These are phyloP conservation scores for Aureobasidium sp. DNA, from an alignment of 2,329 filamentous ascomycete genomes.

Conservation along the genomic window DNA sequence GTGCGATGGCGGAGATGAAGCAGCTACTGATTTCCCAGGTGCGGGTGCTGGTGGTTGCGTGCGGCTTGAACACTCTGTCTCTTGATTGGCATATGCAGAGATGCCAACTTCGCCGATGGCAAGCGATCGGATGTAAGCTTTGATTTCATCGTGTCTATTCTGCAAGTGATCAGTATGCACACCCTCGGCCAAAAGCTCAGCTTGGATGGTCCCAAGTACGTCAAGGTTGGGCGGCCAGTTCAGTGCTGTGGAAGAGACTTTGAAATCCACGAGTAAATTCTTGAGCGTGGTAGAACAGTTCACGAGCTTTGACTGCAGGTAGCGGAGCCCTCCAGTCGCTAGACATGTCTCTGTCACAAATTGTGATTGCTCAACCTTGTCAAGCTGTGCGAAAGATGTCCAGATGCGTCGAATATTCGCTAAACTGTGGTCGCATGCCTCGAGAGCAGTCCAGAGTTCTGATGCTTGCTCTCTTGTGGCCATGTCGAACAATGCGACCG, in stretches of 20 bases:
- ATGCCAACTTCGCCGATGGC: not conserved
- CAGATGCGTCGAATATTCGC: not conserved
- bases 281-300: not conserved
- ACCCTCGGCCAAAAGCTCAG: conserved; percentile 3
- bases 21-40: not conserved
- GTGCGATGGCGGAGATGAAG: not conserved
- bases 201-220: not conserved
- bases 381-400: not conserved
- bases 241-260: not conserved
- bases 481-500: not conserved
- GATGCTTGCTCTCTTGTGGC: not conserved
- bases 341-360: not conserved
- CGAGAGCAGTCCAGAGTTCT: conserved; percentile 3
- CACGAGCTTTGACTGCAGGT: not conserved
- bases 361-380: not conserved
- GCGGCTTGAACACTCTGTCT: not conserved
- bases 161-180: conserved; percentile 1
- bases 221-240: conserved; percentile 1
- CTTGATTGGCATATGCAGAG: not conserved
- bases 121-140: not conserved
- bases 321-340: not conserved
- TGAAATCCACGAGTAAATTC: not conserved
- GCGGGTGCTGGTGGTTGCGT: too few relatives aligned
- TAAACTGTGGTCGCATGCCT: conserved; percentile 2
- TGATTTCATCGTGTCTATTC: not conserved